Conservation (phyloP, 495 filamentous ascomycete genomes). For the Neohortaea acidophila region DNA sequence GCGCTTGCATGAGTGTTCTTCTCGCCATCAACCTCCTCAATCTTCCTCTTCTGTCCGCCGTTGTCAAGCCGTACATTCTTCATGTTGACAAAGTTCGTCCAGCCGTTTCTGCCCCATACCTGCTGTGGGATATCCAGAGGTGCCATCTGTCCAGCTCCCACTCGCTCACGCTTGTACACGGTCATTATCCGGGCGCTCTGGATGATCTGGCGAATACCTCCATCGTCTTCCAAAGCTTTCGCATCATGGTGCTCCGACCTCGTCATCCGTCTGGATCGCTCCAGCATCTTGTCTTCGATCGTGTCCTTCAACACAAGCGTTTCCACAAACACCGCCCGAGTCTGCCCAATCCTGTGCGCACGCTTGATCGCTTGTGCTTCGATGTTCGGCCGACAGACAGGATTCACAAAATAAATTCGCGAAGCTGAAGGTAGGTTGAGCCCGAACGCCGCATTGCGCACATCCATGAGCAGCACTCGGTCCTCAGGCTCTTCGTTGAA, state of each 20-base stretch:
- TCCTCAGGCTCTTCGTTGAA: constrained; percentile 53
- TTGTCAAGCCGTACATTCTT: too few relatives aligned
- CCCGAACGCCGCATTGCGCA: constrained; percentile 73
- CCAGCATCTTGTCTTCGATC: constrained; percentile 71
- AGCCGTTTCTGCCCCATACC: constrained; percentile 39
- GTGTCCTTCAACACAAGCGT: constrained; percentile 61
- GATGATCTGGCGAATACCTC: constrained; percentile 63
- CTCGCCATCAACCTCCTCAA: too few relatives aligned
- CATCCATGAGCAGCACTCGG: constrained; percentile 78
- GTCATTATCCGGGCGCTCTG: constrained; percentile 51
- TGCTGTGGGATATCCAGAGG: constrained; percentile 36
- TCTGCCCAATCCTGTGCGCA: constrained; percentile 77
- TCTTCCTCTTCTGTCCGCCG: too few relatives aligned
- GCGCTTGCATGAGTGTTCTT: too few relatives aligned
- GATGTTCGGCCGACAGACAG: constrained; percentile 69
- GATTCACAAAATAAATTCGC: constrained; percentile 82
- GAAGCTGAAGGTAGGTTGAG: constrained; percentile 70
- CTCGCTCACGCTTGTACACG: constrained; percentile 32
- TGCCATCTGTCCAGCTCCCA: constrained; percentile 41
- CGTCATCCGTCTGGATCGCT: constrained; percentile 61
- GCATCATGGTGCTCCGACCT: constrained; percentile 54
- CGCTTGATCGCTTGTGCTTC: constrained; percentile 88
- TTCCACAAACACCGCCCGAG: constrained; percentile 65
- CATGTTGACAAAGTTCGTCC: not conserved
- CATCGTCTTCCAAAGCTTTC: constrained; percentile 61